Percentiles rank a stretch among this genome's conserved stretches.
Conservation (phyloP, 345 rosid species). For the Aurinia saxatilis region DNA sequence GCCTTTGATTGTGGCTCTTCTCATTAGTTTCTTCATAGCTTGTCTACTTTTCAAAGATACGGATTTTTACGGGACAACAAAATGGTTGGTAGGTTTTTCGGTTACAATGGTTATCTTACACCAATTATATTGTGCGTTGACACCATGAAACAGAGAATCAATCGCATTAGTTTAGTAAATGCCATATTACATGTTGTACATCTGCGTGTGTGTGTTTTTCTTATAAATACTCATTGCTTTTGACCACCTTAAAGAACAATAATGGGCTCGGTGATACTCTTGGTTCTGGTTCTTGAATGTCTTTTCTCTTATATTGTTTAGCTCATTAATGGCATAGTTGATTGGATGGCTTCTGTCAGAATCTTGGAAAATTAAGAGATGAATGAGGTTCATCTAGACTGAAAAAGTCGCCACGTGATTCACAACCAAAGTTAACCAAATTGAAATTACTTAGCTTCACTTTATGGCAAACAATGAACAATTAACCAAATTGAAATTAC, state of each 20-base stretch:
- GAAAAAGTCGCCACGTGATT: too few species aligned
- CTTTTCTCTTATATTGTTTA: not conserved
- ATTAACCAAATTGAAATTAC: too few species aligned
- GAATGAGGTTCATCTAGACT: too few species aligned
- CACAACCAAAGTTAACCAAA: too few species aligned
- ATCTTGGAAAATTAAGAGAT: not conserved
- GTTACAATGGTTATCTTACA: not conserved
- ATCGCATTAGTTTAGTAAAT: not conserved
- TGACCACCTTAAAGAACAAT: not conserved
- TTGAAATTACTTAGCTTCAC: too few species aligned
- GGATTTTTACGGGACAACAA: not conserved
- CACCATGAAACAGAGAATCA: not conserved
- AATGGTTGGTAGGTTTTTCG: constrained; percentile 16
- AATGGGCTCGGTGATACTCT: not conserved
- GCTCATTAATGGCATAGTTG: not conserved
- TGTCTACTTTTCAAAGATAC: constrained; percentile 5
- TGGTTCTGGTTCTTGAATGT: not conserved
- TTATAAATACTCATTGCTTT: not conserved
- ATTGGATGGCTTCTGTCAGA: not conserved
- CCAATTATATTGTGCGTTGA: not conserved
- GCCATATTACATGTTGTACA: not conserved
- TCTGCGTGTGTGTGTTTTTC: not conserved
- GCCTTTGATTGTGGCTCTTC: not conserved
- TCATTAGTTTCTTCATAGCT: constrained; percentile 10
- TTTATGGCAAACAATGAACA: too few species aligned